Evolutionary conservation across 176 grass and related monocot genomes (phyloP).

Genomic region (Raddia distichophylla): DNA sequence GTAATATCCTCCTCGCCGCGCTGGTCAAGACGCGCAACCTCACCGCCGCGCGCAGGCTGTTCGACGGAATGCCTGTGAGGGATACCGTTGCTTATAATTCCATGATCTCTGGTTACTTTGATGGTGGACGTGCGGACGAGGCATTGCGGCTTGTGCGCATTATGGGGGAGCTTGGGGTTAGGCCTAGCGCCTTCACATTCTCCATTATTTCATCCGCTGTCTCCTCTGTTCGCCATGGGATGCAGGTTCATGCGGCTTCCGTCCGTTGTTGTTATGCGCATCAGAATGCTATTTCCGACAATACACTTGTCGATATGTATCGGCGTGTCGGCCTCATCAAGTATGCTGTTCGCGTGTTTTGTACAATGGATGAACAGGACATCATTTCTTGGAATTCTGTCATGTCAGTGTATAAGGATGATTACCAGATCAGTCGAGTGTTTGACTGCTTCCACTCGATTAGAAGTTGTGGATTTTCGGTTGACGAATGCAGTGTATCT

Average conservation of each 20-base stretch:
- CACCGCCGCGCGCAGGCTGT: conserved; percentile 49
- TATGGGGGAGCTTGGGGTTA: conserved; percentile 59
- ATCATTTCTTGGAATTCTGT: conserved; percentile 74
- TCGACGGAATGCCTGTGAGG: conserved; percentile 64
- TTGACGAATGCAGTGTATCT: conserved; percentile 70
- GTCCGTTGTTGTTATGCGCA: conserved; percentile 48
- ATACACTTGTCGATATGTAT: conserved; percentile 78
- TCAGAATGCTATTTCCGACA: conserved; percentile 49
- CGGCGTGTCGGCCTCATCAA: conserved; percentile 52
- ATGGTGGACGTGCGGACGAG: conserved; percentile 5
- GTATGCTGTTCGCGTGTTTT: conserved; percentile 57
- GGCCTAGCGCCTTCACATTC: conserved; percentile 71
- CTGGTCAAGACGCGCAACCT: conserved; percentile 37
- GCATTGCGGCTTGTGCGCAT: conserved; percentile 35
- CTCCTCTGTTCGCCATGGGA: conserved; percentile 35
- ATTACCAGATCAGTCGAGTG: conserved; percentile 34
- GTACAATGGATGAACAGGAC: conserved; percentile 55
- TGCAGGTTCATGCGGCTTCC: conserved; percentile 59
- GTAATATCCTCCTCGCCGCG: conserved; percentile 59
- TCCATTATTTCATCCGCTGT: conserved; percentile 59
- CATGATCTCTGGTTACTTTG: conserved; percentile 64
- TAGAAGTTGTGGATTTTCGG: conserved; percentile 46
- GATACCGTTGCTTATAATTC: conserved; percentile 71
- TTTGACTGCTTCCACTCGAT: conserved; percentile 65
- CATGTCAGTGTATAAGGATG: conserved; percentile 65